phyloP scores from a whole-genome alignment of 768 basidiomycete genomes.

The Leccinum rimulosum region DNA sequence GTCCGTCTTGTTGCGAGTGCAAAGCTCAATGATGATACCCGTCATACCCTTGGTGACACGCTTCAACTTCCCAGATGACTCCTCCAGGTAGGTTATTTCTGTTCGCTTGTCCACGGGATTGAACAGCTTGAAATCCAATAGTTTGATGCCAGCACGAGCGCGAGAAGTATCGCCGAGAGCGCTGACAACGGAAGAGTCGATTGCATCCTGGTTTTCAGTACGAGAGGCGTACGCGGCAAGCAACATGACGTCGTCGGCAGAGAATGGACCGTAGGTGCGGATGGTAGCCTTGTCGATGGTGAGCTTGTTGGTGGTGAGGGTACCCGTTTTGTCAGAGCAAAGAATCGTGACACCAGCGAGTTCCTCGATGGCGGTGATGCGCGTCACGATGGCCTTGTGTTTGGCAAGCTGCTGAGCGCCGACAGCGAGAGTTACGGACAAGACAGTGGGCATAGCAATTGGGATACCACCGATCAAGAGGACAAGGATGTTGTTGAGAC shows the following conservation, averaged over 20 bases:
- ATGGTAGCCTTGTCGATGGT: slow-evolving; percentile 94
- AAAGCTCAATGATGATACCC: slow-evolving; percentile 96
- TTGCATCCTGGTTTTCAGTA: slow-evolving; percentile 99
- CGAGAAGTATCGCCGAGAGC: slow-evolving; percentile 69
- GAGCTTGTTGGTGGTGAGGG: slow-evolving; percentile 98
- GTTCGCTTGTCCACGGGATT: slow-evolving; percentile 99
- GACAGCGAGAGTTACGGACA: slow-evolving; percentile 97
- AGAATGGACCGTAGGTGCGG: slow-evolving; percentile 86
- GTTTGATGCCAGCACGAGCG: slow-evolving; percentile 91
- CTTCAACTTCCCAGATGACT: slow-evolving; percentile 93
- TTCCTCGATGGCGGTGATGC: slow-evolving; percentile 99
- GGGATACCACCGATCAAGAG: slow-evolving; percentile 99
- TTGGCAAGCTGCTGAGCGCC: slow-evolving; percentile 98
- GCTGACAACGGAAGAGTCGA: slow-evolving; percentile 82
- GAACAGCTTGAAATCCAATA: slow-evolving; percentile 99
- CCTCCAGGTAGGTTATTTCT: slow-evolving; percentile 96
- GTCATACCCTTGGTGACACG: slow-evolving; percentile 99
- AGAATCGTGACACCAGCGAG: slow-evolving; percentile 97
- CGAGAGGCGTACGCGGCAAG: slow-evolving; percentile 95
- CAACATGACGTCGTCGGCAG: slow-evolving; percentile 87
- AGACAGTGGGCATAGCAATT: slow-evolving; percentile 98
- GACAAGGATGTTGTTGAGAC: slow-evolving; percentile 96
- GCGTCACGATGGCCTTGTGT: slow-evolving; percentile 99
- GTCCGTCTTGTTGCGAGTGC: slow-evolving; percentile 95
- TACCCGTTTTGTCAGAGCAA: slow-evolving; percentile 99